Evolutionary conservation across 768 basidiomycete species (phyloP).

Genomic region (Pilatotrama ljubarskyi): DNA sequence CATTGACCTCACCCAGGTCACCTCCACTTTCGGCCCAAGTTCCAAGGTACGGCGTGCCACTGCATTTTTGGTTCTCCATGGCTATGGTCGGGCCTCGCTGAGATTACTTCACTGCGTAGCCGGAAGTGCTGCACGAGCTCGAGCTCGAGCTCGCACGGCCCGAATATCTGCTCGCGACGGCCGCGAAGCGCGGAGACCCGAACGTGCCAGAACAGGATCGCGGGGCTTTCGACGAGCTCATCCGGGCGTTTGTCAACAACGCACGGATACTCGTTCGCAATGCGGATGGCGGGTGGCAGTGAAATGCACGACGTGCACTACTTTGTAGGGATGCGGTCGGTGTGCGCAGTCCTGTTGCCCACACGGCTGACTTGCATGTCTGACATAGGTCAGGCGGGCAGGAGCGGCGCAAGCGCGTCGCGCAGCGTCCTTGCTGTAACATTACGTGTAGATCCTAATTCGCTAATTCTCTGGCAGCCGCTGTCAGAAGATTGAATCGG

Average conservation of each 20-base stretch:
- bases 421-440: neutral
- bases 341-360: neutral
- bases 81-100: neutral
- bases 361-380: neutral
- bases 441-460: slow-evolving; percentile 12
- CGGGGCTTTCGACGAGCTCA: slow-evolving; percentile 84
- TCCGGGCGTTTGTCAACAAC: slow-evolving; percentile 92
- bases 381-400: neutral
- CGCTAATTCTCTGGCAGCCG: neutral
- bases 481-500: neutral
- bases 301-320: neutral
- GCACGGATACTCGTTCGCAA: slow-evolving; percentile 87
- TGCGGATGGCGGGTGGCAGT: slow-evolving; percentile 32
- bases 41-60: slow-evolving; percentile 46
- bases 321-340: neutral
- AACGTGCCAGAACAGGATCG: slow-evolving; percentile 62
- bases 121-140: slow-evolving; percentile 77
- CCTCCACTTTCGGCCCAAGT: slow-evolving; percentile 48
- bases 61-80: neutral
- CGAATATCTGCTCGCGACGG: slow-evolving; percentile 67
- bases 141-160: slow-evolving; percentile 86
- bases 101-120: slow-evolving; percentile 34
- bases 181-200: slow-evolving; percentile 64
- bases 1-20: slow-evolving; percentile 94
- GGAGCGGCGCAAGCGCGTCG: neutral